phyloP scores from a whole-genome alignment of 192 early-diverging fungal species.

The Funneliformis mosseae region DNA sequence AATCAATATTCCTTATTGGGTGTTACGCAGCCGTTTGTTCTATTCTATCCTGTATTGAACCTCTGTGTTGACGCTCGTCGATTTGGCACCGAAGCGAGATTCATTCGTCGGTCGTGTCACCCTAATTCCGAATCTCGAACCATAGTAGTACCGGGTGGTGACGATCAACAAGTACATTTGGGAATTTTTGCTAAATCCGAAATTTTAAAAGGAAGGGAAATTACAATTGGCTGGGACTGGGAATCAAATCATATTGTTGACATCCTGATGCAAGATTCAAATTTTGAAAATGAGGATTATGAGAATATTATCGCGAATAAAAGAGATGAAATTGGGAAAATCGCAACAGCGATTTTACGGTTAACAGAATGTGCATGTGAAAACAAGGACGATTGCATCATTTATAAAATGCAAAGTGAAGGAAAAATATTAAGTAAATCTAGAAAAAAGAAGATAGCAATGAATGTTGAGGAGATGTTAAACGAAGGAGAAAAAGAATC shows the following conservation, averaged over 20 bases:
- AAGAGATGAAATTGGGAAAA: conserved; percentile 39
- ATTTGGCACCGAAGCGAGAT: conserved; percentile 69
- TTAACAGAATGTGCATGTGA: conserved; percentile 54
- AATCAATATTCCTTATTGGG: conserved; percentile 70
- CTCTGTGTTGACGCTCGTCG: conserved; percentile 72
- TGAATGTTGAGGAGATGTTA: background rate
- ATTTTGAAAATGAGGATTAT: conserved; percentile 37
- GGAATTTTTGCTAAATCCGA: conserved; percentile 64
- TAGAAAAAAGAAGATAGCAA: background rate
- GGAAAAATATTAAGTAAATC: conserved; percentile 28
- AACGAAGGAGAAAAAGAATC: background rate
- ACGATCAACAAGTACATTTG: conserved; percentile 60
- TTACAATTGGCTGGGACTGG: conserved; percentile 77
- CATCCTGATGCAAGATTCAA: conserved; percentile 35
- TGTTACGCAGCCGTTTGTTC: conserved; percentile 63
- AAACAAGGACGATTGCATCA: conserved; percentile 43
- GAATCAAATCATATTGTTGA: conserved; percentile 51
- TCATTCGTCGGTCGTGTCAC: conserved; percentile 65
- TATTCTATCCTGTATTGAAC: conserved; percentile 66
- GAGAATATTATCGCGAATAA: conserved; percentile 21
- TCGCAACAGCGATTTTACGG: conserved; percentile 41
- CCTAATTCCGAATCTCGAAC: conserved; percentile 67
- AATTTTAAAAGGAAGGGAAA: conserved; percentile 65
- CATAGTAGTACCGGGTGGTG: conserved; percentile 54
- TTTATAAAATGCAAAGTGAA: conserved; percentile 47